Evolutionary conservation across 1,139 yeast genomes (phyloP).

Genomic region (Candida tropicalis): DNA sequence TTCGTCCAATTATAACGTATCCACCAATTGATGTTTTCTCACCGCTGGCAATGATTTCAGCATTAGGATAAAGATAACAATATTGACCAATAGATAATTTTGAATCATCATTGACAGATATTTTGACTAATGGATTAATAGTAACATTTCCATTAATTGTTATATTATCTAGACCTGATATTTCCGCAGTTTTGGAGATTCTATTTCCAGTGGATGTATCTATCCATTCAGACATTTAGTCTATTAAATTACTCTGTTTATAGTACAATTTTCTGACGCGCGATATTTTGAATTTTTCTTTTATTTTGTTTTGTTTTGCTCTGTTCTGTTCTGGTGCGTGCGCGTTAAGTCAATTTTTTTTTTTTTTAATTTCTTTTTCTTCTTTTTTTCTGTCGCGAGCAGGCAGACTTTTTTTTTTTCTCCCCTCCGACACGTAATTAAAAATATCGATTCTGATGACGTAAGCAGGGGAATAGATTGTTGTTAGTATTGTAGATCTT

Average conservation of each 20-base stretch:
- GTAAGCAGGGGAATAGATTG: no score
- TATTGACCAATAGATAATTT: slow-evolving; percentile 45
- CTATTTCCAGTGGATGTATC: slow-evolving; percentile 59
- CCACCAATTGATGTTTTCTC: slow-evolving; percentile 48
- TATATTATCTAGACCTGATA: slow-evolving; percentile 28
- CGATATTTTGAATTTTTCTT: background rate
- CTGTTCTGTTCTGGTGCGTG: no score
- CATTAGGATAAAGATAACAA: slow-evolving; percentile 38
- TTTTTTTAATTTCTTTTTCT: no score
- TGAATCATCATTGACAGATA: slow-evolving; percentile 29
- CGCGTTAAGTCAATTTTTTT: no score
- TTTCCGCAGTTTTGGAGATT: slow-evolving; percentile 49
- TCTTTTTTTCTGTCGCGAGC: no score
- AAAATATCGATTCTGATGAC: background rate
- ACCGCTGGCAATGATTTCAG: slow-evolving; percentile 38
- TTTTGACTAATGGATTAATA: slow-evolving; percentile 24
- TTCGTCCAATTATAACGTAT: slow-evolving; percentile 54
- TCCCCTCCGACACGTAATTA: no score
- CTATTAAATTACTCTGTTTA: background rate
- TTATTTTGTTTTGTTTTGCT: background rate
- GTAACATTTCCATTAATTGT: slow-evolving; percentile 38
- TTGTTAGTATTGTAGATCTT: no score
- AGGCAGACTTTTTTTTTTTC: no score
- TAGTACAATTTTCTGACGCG: background rate
- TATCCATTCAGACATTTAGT: slow-evolving; percentile 30